These are phyloP conservation scores for Nasturtium officinale DNA, from an alignment of 345 rosid species.

Conservation along the genomic window DNA sequence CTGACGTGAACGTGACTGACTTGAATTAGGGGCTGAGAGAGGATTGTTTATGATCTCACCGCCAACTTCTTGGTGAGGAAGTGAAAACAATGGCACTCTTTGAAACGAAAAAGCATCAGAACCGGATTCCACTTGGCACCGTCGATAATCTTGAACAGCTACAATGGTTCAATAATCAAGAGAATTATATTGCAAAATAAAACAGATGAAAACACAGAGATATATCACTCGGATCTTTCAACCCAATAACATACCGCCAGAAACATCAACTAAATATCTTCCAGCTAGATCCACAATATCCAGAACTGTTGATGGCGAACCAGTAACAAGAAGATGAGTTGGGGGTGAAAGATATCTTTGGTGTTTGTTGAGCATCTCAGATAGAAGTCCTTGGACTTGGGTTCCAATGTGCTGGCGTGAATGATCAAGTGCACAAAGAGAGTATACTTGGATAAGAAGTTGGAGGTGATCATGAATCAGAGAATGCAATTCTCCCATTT, in stretches of 20 bases:
- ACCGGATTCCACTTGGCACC: conserved; percentile 56
- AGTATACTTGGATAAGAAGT: conserved; percentile 84
- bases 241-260: conserved; percentile 53
- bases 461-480: conserved; percentile 84
- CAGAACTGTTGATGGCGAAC: conserved; percentile 53
- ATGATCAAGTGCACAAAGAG: conserved; percentile 75
- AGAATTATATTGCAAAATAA: conserved; percentile 20
- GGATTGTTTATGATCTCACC: conserved; percentile 43
- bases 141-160: conserved; percentile 68
- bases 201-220: conserved; percentile 25
- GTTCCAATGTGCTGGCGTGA: conserved; percentile 68
- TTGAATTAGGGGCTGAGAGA: conserved; percentile 39
- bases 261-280: conserved; percentile 62
- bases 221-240: conserved; percentile 1
- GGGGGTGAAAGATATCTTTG: conserved; percentile 54
- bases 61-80: conserved; percentile 50
- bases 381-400: conserved; percentile 69
- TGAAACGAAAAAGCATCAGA: conserved; percentile 52
- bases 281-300: conserved; percentile 67
- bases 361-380: conserved; percentile 66
- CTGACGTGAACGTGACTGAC: conserved; percentile 50
- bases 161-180: conserved; percentile 44
- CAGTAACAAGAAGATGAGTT: conserved; percentile 53
- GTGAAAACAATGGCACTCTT: conserved; percentile 72
- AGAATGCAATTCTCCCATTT: conserved; percentile 77